Conservation (phyloP, 2,329 filamentous ascomycete genomes). For the Arachnomyces sp. region DNA sequence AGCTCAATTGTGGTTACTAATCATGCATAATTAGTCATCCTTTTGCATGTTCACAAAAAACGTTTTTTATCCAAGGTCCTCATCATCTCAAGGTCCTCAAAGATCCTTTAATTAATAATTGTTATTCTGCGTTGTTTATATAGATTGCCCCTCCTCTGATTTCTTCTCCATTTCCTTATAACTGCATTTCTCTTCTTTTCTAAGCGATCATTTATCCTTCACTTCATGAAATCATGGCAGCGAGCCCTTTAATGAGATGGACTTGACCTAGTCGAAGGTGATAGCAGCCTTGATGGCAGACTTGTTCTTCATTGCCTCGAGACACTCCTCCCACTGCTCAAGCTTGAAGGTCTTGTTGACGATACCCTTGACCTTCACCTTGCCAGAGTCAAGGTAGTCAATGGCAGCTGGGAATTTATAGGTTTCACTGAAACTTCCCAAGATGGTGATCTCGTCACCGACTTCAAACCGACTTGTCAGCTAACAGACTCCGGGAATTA, state of each 20-base stretch:
- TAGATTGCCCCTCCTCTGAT: too few species aligned
- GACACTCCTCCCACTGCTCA: slow-evolving; percentile 62
- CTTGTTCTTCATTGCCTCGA: slow-evolving; percentile 65
- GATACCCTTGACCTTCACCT: slow-evolving; percentile 51
- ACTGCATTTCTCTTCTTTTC: too few species aligned
- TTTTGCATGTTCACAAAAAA: too few species aligned
- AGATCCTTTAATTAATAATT: too few species aligned
- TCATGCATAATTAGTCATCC: too few species aligned
- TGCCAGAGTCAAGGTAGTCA: slow-evolving; percentile 41
- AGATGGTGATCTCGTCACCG: slow-evolving; percentile 60
- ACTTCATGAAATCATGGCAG: too few species aligned
- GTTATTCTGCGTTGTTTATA: too few species aligned
- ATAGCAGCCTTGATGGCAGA: slow-evolving; percentile 67
- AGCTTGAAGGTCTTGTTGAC: slow-evolving; percentile 66
- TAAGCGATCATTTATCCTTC: too few species aligned
- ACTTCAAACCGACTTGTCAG: slow-evolving; percentile 23
- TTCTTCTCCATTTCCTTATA: too few species aligned
- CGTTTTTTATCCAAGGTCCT: too few species aligned
- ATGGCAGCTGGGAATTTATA: slow-evolving; percentile 60
- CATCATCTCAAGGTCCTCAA: too few species aligned
- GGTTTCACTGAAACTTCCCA: slow-evolving; percentile 65
- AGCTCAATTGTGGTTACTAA: too few species aligned
- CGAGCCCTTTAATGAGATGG: background rate
- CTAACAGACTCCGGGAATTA: background rate
- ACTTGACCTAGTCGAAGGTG: slow-evolving; percentile 49